Evolutionary conservation across 371 early-diverging fungal genomes (phyloP), one percentile per base, ranked within the genome.

Genomic region (Paraphysoderma sedebokerense): DNA sequence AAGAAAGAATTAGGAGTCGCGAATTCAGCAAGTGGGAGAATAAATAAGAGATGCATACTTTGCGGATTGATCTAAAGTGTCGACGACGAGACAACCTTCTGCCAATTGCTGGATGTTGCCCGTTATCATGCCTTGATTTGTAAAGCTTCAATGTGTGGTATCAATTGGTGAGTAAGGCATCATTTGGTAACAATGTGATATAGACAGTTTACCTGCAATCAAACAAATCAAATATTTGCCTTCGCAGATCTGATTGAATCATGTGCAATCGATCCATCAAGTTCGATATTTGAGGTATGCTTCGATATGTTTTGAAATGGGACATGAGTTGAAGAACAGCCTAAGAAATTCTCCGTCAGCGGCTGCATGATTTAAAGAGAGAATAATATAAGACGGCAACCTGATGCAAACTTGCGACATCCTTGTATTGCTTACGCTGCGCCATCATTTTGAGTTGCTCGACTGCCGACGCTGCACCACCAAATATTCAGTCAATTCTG

Each of bases 11-110:
- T n/a, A n/a, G n/a, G n/a, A n/a, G n/a, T n/a, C n/a, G n/a, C 60
- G 31, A 62, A 56, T 42, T 20, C 26, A 11, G 22, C 30, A 19
- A 37, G 30, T 8, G 50, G 27, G 33, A 30, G 40, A 34, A 30
- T 13, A 7, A 26, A 34, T 6, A 22, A 41, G 34, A 33, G 1
- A 29, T 44, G 39, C 42, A 47, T 63, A 82, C 87, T 65, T 76
- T 19, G 72, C 76, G 48, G 74, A 67, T 0, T 68, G 62, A 0
- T 80, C 85, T 24, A 90, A 57, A 1, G 76, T 74, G 33, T 83
- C 72, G 5, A 85, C 68, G 11, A 87, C 81, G 20, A 78, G 50
- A 57, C 90, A 88, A 0, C 85, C 84, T 46, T 81, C 87, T 22
- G 70, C 65, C 19, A 92, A 62, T 4, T 61, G 51, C 37, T 57